Percentiles rank a stretch among this genome's conserved stretches.
Conservation (phyloP, 2,329 filamentous ascomycete species). For the Coniochaeta hoffmannii region DNA sequence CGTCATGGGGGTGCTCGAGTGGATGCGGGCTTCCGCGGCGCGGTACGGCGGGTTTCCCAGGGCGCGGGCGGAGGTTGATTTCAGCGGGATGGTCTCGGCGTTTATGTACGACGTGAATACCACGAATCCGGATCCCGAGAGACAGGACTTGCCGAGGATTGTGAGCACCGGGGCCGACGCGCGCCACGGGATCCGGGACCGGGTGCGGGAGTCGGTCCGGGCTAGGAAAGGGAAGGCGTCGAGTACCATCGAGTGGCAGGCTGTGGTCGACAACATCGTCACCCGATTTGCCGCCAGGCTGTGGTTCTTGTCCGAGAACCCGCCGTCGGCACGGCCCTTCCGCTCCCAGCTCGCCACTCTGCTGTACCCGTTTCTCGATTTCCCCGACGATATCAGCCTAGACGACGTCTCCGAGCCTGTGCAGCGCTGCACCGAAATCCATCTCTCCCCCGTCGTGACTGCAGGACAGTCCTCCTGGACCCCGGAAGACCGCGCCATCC, state of each 20-base stretch:
- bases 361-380: conserved; percentile 36
- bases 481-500: conserved; percentile 35
- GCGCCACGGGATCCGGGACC: conserved; percentile 21
- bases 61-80: conserved; percentile 35
- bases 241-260: conserved; percentile 55
- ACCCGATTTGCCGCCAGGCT: conserved; percentile 53
- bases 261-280: conserved; percentile 57
- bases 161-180: conserved; percentile 10
- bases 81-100: conserved; percentile 42
- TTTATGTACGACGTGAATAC: conserved; percentile 44
- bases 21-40: conserved; percentile 30
- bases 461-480: conserved; percentile 18
- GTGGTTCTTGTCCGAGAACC: conserved; percentile 25
- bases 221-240: conserved; percentile 19
- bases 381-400: conserved; percentile 23
- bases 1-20: conserved; percentile 28
- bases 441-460: conserved; percentile 24
- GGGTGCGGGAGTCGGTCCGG: conserved; percentile 14
- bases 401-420: conserved; percentile 26
- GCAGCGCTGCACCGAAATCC: conserved; percentile 39
- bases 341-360: conserved; percentile 28
- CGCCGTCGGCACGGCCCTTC: conserved; percentile 19
- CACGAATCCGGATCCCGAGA: conserved; percentile 28
- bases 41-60: conserved; percentile 38
- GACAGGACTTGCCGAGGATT: conserved; percentile 18